These are phyloP conservation scores for Moesziomyces sp. DNA, from an alignment of 1,284 basidiomycete species.

Conservation along the genomic window DNA sequence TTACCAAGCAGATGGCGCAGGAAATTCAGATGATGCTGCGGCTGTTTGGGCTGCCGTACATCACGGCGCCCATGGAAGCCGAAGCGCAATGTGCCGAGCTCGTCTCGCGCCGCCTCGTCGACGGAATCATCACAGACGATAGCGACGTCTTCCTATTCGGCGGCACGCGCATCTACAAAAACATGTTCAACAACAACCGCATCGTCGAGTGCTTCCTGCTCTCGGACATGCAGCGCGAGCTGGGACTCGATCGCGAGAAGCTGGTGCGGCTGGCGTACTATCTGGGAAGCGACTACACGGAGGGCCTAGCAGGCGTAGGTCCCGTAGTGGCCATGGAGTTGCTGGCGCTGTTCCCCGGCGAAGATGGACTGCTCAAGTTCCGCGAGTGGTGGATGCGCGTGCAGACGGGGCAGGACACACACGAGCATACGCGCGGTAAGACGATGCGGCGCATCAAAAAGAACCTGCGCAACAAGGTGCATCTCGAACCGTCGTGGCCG, in stretches of 20 bases:
- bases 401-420: conserved; percentile 85
- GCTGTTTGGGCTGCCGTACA: conserved; percentile 95
- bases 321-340: conserved; percentile 94
- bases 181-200: conserved; percentile 99
- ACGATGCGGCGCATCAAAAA: conserved; percentile 63
- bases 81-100: conserved; percentile 98
- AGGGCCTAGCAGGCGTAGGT: conserved; percentile 93
- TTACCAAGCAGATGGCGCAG: conserved; percentile 91
- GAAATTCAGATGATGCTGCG: conserved; percentile 89
- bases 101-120: conserved; percentile 83
- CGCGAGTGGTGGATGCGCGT: conserved; percentile 94
- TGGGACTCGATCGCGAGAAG: conserved; percentile 86
- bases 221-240: conserved; percentile 85
- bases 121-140: conserved; percentile 98
- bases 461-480: conserved; percentile 73
- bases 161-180: conserved; percentile 90
- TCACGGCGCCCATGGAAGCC: conserved; percentile 97
- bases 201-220: conserved; percentile 94
- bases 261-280: conserved; percentile 91
- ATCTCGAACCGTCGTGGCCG: conserved; percentile 85
- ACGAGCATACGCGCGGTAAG: conserved; percentile 73
- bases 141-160: conserved; percentile 99
- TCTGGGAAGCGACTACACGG: conserved; percentile 94
- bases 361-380: conserved; percentile 85
- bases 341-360: conserved; percentile 51